phyloP scores from a whole-genome alignment of 163 green algal genomes.

The Chlamydomonas reinhardtii region DNA sequence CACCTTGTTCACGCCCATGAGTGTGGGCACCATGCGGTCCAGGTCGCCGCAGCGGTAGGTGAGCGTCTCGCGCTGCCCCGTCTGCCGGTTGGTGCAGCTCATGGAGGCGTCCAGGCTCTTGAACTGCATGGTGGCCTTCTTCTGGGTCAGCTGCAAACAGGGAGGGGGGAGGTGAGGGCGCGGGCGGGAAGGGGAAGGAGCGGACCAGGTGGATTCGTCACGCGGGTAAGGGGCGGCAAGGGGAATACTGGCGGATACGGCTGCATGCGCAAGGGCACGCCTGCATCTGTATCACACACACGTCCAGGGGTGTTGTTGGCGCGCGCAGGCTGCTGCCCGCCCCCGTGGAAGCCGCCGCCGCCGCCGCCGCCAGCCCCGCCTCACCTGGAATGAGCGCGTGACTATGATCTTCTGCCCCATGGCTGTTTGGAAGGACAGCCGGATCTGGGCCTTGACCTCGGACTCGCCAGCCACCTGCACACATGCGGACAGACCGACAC shows the following conservation, averaged over 20 bases:
- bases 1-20: constrained; percentile 97
- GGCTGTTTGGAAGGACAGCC: constrained; percentile 89
- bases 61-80: constrained; percentile 76
- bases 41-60: constrained; percentile 88
- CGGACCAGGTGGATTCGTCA: no score
- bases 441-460: constrained; percentile 98
- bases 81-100: constrained; percentile 83
- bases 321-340: no score
- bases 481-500: neutral
- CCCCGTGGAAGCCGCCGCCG: neutral
- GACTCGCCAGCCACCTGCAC: constrained; percentile 87
- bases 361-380: neutral
- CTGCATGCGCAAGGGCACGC: no score
- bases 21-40: constrained; percentile 87
- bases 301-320: no score
- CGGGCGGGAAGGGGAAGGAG: neutral
- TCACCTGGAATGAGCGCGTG: constrained; percentile 76
- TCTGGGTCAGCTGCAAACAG: constrained; percentile 71
- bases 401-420: constrained; percentile 83
- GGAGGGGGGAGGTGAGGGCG: neutral
- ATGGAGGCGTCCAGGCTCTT: constrained; percentile 92
- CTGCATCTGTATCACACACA: no score
- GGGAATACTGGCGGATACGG: no score
- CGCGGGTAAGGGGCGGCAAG: no score
- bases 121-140: constrained; percentile 84